Evolutionary conservation across 2,329 filamentous ascomycete genomes (phyloP).

Genomic region (Aspergillus japonicus): DNA sequence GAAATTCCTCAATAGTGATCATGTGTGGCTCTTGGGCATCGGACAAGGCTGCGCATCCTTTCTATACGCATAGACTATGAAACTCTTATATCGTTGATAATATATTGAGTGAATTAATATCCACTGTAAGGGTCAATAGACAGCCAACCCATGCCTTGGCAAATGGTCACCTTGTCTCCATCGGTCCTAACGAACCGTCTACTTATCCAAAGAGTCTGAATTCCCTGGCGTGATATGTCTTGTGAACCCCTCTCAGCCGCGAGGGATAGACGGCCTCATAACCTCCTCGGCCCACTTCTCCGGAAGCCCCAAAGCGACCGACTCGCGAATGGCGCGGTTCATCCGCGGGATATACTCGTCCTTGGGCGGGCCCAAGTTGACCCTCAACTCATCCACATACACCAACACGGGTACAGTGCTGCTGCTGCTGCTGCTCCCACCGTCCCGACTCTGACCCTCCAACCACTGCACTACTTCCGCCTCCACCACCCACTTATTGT

Average conservation of each 20-base stretch:
- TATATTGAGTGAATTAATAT: background rate
- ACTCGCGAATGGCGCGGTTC: slow-evolving; percentile 45
- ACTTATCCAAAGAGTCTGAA: background rate
- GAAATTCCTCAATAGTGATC: background rate
- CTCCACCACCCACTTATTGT: slow-evolving; percentile 41
- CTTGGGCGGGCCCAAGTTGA: slow-evolving; percentile 32
- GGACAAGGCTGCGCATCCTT: background rate
- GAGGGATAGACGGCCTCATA: slow-evolving; percentile 40
- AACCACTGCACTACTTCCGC: slow-evolving; percentile 35
- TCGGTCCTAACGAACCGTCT: too few relatives aligned
- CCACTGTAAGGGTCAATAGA: too few relatives aligned
- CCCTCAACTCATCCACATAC: slow-evolving; percentile 44
- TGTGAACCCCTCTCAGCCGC: slow-evolving; percentile 7
- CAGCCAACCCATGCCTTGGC: background rate
- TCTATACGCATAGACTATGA: background rate
- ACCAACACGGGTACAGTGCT: slow-evolving; percentile 33
- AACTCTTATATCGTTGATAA: background rate
- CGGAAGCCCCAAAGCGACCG: slow-evolving; percentile 35
- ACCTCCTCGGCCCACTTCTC: slow-evolving; percentile 38
- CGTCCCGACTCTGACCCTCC: slow-evolving; percentile 15
- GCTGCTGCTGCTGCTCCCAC: slow-evolving; percentile 5
- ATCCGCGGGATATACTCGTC: slow-evolving; percentile 43
- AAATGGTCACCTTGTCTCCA: too few relatives aligned
- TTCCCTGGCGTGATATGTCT: background rate
- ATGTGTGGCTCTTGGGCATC: background rate